Conservation (phyloP, 2,329 filamentous ascomycete genomes). For the Xylariaceae sp. region DNA sequence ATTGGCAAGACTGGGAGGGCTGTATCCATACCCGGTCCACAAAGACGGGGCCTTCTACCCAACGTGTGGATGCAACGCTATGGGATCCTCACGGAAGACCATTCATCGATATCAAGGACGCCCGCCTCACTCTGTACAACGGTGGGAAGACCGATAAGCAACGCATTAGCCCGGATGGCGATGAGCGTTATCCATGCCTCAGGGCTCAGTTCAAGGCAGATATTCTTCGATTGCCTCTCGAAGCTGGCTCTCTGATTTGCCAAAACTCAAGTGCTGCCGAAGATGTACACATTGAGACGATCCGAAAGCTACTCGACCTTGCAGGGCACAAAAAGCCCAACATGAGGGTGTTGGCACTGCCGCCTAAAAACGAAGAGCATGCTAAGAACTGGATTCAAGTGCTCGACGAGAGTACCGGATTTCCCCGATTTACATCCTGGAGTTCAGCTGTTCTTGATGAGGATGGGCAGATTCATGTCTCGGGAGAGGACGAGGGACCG, state of each 20-base stretch:
- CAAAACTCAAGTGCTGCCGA: too few species aligned
- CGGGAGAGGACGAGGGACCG: too few species aligned
- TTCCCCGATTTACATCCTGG: too few species aligned
- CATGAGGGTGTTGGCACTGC: conserved; percentile 16
- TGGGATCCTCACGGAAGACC: not conserved
- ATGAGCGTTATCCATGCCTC: too few species aligned
- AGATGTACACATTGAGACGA: not conserved
- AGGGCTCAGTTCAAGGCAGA: conserved; percentile 9
- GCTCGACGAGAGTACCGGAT: too few species aligned
- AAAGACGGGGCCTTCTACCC: conserved; percentile 8
- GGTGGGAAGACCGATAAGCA: not conserved
- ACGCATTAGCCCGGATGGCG: too few species aligned
- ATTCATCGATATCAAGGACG: not conserved
- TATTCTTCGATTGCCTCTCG: not conserved
- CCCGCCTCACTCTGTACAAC: not conserved
- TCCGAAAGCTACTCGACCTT: conserved; percentile 10
- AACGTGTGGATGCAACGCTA: conserved; percentile 6
- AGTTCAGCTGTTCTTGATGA: too few species aligned
- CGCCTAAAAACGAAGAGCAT: not conserved
- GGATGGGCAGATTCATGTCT: too few species aligned
- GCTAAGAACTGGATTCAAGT: too few species aligned
- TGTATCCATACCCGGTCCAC: conserved; percentile 5
- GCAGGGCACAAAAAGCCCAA: conserved; percentile 16
- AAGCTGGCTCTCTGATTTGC: too few species aligned
- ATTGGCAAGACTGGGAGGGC: not conserved